These are phyloP conservation scores for Durusdinium trenchii DNA, from an alignment of 73 alveolate genomes.

Conservation along the genomic window DNA sequence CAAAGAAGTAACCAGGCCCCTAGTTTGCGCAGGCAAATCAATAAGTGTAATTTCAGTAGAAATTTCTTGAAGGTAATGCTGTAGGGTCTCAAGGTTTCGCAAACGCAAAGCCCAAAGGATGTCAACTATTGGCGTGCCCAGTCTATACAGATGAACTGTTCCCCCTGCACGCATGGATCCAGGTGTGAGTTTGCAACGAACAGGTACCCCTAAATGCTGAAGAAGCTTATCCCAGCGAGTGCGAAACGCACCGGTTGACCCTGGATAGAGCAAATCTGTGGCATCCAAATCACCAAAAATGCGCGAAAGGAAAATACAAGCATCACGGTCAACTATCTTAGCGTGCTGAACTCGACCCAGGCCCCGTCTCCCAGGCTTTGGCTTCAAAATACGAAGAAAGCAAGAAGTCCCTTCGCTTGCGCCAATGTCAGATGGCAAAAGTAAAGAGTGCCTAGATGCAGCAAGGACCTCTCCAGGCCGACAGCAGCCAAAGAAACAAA, in stretches of 20 bases:
- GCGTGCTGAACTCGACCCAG: neutral
- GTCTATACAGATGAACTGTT: neutral
- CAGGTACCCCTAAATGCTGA: neutral
- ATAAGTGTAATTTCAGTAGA: neutral
- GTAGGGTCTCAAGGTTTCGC: neutral
- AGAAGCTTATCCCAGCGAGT: neutral
- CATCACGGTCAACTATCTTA: neutral
- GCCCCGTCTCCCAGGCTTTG: constrained; percentile 5
- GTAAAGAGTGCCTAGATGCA: neutral
- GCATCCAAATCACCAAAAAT: neutral
- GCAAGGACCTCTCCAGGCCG: constrained; percentile 24
- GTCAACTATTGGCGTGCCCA: neutral
- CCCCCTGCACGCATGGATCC: constrained; percentile 1
- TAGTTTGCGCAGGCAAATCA: neutral
- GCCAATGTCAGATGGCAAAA: neutral
- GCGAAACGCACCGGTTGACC: constrained; percentile 5
- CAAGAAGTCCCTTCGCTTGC: neutral
- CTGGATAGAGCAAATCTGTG: neutral
- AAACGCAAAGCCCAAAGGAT: neutral
- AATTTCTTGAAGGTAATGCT: constrained; percentile 28
- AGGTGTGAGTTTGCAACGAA: neutral
- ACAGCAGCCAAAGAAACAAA: neutral
- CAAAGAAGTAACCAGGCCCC: neutral
- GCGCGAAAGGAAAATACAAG: neutral
- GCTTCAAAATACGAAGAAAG: neutral